Conservation (phyloP, 306 rosid genomes). For the Boehmeria nivea region DNA sequence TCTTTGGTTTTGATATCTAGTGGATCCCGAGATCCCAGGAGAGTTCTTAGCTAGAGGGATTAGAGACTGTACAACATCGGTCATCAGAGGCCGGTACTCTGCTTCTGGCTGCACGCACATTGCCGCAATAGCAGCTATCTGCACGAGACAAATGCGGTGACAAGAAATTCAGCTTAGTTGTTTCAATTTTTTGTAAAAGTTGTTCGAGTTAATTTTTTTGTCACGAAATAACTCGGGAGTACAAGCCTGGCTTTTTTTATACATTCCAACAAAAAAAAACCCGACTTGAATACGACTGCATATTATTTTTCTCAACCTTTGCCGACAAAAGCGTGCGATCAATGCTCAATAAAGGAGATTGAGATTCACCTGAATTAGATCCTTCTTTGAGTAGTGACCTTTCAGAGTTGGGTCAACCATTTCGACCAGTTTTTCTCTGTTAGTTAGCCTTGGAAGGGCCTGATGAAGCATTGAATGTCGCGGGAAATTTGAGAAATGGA, state of each 20-base stretch:
- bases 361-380: conserved; percentile 74
- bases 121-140: conserved; percentile 97
- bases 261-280: no score
- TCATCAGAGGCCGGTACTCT: conserved; percentile 87
- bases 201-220: background rate
- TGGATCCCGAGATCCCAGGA: conserved; percentile 38
- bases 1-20: conserved; percentile 53
- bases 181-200: background rate
- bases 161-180: conserved; percentile 10
- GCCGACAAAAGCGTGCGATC: no score
- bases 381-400: conserved; percentile 80
- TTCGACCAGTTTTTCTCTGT: conserved; percentile 67
- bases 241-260: background rate
- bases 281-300: no score
- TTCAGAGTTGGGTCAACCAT: conserved; percentile 86
- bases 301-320: no score
- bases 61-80: conserved; percentile 88
- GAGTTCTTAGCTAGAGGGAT: conserved; percentile 61
- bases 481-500: no score
- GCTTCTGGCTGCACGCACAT: conserved; percentile 99
- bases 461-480: conserved; percentile 34
- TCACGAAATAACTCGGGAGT: no score
- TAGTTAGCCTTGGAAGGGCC: conserved; percentile 94
- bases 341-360: background rate
- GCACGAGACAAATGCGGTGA: conserved; percentile 2